Conservation (phyloP, 768 basidiomycete species). For the Xerocomellus dryophilus region DNA sequence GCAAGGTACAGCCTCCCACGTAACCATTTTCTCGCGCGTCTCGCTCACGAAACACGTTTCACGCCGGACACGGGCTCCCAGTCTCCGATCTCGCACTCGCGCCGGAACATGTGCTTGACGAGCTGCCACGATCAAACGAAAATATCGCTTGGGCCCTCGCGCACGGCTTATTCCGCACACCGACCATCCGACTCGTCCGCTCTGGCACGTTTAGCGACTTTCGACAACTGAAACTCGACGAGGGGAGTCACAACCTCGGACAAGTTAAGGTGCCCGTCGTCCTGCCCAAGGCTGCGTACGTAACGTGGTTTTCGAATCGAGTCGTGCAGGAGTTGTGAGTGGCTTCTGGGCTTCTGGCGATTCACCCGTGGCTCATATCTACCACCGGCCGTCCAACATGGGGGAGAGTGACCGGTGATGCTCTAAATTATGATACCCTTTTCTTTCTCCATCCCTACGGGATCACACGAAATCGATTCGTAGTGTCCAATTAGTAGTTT, state of each 20-base stretch:
- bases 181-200: slow-evolving; percentile 23
- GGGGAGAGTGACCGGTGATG: too few species aligned
- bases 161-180: slow-evolving; percentile 3
- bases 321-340: slow-evolving; percentile 18
- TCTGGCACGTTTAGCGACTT: slow-evolving; percentile 23
- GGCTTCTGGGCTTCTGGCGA: too few species aligned
- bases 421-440: background rate
- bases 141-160: background rate
- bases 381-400: background rate
- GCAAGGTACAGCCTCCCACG: background rate
- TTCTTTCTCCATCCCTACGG: background rate
- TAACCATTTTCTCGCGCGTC: background rate
- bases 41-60: background rate
- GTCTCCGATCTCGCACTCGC: slow-evolving; percentile 1
- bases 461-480: background rate
- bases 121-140: background rate
- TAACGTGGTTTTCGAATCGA: slow-evolving; percentile 13
- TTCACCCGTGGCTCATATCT: background rate
- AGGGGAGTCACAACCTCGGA: background rate
- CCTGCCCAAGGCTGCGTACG: slow-evolving; percentile 6
- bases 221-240: slow-evolving; percentile 17
- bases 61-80: background rate
- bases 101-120: slow-evolving; percentile 8
- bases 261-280: slow-evolving; percentile 25
- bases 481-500: background rate